Conservation (phyloP, 2,329 filamentous ascomycete species). For the Neofusicoccum cordaticola region DNA sequence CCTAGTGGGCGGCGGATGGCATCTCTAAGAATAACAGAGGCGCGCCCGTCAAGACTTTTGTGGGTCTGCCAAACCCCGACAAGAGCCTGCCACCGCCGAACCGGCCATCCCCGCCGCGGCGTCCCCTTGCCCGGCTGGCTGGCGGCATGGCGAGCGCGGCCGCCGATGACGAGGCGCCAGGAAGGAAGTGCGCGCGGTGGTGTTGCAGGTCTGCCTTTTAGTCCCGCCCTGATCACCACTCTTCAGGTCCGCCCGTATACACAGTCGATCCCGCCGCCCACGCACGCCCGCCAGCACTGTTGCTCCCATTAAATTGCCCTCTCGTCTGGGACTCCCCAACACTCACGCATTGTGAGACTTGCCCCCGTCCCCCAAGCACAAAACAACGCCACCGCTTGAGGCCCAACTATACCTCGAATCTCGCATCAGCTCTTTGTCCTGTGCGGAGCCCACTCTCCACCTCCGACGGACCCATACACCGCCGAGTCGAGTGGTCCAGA, state of each 20-base stretch:
- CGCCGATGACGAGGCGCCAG: neutral
- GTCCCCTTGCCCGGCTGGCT: neutral
- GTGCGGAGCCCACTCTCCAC: constrained; percentile 14
- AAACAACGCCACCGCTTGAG: neutral
- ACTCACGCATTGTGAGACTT: constrained; percentile 15
- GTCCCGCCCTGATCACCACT: constrained; percentile 16
- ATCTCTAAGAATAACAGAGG: neutral
- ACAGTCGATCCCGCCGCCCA: constrained; percentile 10
- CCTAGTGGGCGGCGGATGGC: neutral
- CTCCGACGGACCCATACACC: constrained; percentile 13
- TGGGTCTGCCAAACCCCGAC: constrained; percentile 2
- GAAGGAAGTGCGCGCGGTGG: constrained; percentile 1
- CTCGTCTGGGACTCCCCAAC: constrained; percentile 7
- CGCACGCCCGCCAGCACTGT: constrained; percentile 4
- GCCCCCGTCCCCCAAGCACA: neutral
- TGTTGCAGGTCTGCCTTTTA: constrained; percentile 6
- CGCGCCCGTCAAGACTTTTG: neutral
- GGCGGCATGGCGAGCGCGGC: neutral
- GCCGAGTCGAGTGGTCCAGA: constrained; percentile 9
- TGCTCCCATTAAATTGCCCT: constrained; percentile 5
- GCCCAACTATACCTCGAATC: constrained; percentile 16
- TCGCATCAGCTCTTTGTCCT: constrained; percentile 6
- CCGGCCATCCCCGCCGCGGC: neutral
- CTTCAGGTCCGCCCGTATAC: neutral
- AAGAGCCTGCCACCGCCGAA: neutral